Evolutionary conservation across 768 basidiomycete genomes (phyloP).

Genomic region (Goffeauzyma gilvescens): DNA sequence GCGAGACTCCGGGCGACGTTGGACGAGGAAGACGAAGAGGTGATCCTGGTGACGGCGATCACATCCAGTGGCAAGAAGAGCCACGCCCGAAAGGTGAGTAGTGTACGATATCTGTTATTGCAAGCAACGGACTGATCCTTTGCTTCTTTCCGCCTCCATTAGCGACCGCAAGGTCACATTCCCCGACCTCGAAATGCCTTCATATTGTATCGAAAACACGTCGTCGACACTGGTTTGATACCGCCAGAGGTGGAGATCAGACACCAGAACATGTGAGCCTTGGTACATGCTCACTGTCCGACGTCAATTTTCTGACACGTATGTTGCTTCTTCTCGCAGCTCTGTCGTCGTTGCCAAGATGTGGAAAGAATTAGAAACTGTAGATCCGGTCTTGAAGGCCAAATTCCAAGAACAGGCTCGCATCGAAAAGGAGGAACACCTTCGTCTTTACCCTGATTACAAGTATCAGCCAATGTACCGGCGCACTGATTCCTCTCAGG

Average conservation of each 20-base stretch:
- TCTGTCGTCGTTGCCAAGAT: conserved; percentile 49
- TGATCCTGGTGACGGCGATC: conserved; percentile 8
- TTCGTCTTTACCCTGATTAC: conserved; percentile 28
- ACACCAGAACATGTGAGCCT: conserved; percentile 59
- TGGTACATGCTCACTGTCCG: too few species aligned
- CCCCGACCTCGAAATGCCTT: conserved; percentile 60
- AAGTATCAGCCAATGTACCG: conserved; percentile 30
- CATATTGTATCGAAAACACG: conserved; percentile 59
- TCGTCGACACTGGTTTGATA: conserved; percentile 45
- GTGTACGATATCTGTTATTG: neutral
- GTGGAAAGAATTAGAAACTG: conserved; percentile 40
- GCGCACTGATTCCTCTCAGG: too few species aligned
- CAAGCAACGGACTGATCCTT: neutral
- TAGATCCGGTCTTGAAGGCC: conserved; percentile 21
- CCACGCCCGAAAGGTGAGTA: conserved; percentile 11
- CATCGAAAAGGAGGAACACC: conserved; percentile 29
- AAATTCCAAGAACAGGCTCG: conserved; percentile 27
- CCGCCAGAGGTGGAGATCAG: conserved; percentile 44
- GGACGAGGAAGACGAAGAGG: neutral
- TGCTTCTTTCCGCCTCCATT: neutral
- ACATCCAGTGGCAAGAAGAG: conserved; percentile 11
- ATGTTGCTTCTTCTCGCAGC: too few species aligned
- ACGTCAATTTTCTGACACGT: too few species aligned
- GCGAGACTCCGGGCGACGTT: neutral
- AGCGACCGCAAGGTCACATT: conserved; percentile 37